These are phyloP conservation scores for Lecanicillium sp. DNA, from an alignment of 2,329 filamentous ascomycete species.

Conservation along the genomic window DNA sequence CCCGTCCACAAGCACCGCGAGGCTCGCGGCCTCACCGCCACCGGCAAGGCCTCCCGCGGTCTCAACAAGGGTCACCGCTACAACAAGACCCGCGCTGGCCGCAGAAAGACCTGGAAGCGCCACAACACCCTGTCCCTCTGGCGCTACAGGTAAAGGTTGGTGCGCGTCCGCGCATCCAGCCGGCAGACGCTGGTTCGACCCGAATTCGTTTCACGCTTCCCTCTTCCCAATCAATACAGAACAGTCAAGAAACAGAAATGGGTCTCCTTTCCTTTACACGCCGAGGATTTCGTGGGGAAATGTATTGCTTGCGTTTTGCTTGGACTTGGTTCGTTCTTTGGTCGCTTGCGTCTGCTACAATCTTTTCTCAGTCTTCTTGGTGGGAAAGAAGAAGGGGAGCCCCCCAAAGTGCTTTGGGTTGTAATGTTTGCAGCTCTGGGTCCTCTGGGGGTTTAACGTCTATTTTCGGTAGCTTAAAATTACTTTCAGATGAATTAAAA, in stretches of 20 bases:
- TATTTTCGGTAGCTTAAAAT: conserved; percentile 14
- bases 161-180: conserved; percentile 3
- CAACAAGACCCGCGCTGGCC: conserved; percentile 96
- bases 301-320: conserved; percentile 13
- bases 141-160: conserved; percentile 76
- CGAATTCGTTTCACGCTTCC: conserved; percentile 7
- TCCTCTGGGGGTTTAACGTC: conserved; percentile 8
- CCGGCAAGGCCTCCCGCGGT: conserved; percentile 99
- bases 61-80: conserved; percentile 98
- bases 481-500: conserved; percentile 11
- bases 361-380: conserved; percentile 15
- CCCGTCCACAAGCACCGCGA: conserved; percentile 99
- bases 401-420: not conserved
- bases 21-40: conserved; percentile 91
- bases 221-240: not conserved
- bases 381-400: conserved; percentile 13
- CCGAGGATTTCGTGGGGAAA: conserved; percentile 5
- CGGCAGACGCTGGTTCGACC: conserved; percentile 9
- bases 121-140: conserved; percentile 99
- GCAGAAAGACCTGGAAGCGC: conserved; percentile 99
- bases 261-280: not conserved
- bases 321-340: conserved; percentile 11
- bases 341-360: conserved; percentile 13
- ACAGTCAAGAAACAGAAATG: too few species aligned
- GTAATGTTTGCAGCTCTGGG: not conserved